Conservation (phyloP, 2,329 filamentous ascomycete species). For the Aspergillus texensis region DNA sequence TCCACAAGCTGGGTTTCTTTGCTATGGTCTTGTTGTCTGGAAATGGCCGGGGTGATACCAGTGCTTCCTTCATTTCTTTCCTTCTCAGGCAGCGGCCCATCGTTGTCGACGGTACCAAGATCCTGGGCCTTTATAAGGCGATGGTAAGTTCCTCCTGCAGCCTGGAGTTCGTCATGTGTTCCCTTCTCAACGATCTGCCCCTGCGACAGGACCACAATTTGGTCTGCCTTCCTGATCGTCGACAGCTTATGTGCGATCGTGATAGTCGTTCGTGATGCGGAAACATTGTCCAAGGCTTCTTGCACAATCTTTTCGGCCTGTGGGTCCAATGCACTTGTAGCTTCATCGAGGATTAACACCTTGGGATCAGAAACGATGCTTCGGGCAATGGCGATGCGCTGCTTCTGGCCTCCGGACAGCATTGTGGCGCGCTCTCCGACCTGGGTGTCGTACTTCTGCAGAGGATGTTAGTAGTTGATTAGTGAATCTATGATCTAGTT, state of each 20-base stretch:
- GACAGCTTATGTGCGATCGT: constrained; percentile 67
- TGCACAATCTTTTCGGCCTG: constrained; percentile 57
- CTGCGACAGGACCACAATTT: constrained; percentile 58
- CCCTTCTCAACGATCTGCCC: constrained; percentile 56
- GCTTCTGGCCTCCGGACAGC: constrained; percentile 79
- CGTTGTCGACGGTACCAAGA: background rate
- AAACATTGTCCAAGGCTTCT: constrained; percentile 55
- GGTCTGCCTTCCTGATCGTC: constrained; percentile 59
- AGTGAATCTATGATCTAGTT: background rate
- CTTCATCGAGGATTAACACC: constrained; percentile 81
- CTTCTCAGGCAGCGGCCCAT: background rate
- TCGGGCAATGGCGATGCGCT: constrained; percentile 77
- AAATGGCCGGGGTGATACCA: background rate
- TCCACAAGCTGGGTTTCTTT: background rate
- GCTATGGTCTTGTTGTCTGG: background rate
- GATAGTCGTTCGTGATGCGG: constrained; percentile 67
- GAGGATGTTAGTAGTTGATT: background rate
- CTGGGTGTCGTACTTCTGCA: constrained; percentile 66
- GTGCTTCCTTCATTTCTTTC: background rate
- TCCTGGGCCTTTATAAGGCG: constrained; percentile 23
- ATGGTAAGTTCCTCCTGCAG: constrained; percentile 43
- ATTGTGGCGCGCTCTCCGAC: constrained; percentile 74
- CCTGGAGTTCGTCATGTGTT: constrained; percentile 54
- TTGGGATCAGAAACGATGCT: constrained; percentile 71
- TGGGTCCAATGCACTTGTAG: constrained; percentile 64